A percentile compares a stretch with the other conserved stretches of the same genome.
Conservation (phyloP, 116 monocot genomes). For the Phalaenopsis hybrid region DNA sequence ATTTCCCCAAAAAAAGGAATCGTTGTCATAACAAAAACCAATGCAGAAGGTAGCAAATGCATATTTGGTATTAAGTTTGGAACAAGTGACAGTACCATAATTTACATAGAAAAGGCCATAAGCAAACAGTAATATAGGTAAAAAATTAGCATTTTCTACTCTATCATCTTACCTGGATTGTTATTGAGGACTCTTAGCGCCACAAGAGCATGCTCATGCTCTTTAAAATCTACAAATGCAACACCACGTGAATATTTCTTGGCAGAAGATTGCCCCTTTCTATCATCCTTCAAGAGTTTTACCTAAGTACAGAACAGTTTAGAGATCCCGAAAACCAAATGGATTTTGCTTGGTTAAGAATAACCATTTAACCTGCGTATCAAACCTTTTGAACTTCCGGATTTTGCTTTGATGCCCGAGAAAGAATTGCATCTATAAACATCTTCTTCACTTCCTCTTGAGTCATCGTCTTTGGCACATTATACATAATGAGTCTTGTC, state of each 20-base stretch:
- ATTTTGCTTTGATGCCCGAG: constrained; percentile 87
- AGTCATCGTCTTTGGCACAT: constrained; percentile 81
- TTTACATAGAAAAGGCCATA: no score
- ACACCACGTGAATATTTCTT: constrained; percentile 64
- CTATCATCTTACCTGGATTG: constrained; percentile 73
- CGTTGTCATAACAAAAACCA: no score
- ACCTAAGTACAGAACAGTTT: constrained; percentile 36
- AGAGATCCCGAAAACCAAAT: constrained; percentile 6
- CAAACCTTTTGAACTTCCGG: constrained; percentile 71
- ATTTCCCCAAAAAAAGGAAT: no score
- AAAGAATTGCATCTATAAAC: constrained; percentile 71
- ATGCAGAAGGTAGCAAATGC: no score
- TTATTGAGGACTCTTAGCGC: constrained; percentile 93
- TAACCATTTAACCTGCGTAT: not conserved
- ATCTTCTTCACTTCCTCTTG: constrained; percentile 61
- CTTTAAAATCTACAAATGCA: constrained; percentile 92
- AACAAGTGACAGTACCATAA: no score
- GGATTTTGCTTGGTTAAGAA: not conserved
- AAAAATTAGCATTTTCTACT: not conserved
- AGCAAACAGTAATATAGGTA: no score
- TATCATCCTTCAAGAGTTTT: constrained; percentile 77
- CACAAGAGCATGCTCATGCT: constrained; percentile 94
- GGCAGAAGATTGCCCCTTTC: constrained; percentile 46
- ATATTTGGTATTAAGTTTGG: no score
- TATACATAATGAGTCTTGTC: constrained; percentile 85